Evolutionary conservation across 768 basidiomycete genomes (phyloP).

Genomic region (Boletus coccyginus): DNA sequence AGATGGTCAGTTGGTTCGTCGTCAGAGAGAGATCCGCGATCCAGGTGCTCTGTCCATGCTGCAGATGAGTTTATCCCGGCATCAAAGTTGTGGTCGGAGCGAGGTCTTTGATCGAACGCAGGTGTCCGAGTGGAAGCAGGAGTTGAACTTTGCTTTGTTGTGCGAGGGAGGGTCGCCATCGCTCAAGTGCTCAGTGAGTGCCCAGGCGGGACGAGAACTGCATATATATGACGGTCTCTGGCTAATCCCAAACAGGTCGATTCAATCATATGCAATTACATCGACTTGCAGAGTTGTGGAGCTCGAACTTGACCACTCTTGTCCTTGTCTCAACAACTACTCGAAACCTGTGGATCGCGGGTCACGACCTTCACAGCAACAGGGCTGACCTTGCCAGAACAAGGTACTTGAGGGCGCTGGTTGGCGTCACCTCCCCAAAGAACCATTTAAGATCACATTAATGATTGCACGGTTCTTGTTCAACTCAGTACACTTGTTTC

Average conservation of each 20-base stretch:
- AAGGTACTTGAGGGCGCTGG: not conserved
- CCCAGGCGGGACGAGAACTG: not conserved
- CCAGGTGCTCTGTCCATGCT: slow-evolving; percentile 71
- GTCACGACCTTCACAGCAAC: not conserved
- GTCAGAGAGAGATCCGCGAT: slow-evolving; percentile 48
- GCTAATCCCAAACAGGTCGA: slow-evolving; percentile 2
- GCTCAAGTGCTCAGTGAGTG: not conserved
- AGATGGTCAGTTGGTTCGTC: slow-evolving; percentile 42
- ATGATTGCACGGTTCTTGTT: not conserved
- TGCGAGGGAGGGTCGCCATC: slow-evolving; percentile 39
- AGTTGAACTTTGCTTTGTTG: slow-evolving; percentile 26
- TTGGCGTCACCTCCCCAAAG: not conserved
- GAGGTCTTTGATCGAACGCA: slow-evolving; percentile 27
- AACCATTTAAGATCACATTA: not conserved
- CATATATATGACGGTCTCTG: slow-evolving; percentile 4
- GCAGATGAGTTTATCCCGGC: slow-evolving; percentile 74
- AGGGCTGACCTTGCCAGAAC: slow-evolving; percentile 12
- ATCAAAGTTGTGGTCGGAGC: slow-evolving; percentile 52
- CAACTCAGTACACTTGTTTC: not conserved
- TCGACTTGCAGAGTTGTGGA: not conserved
- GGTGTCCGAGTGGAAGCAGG: slow-evolving; percentile 5
- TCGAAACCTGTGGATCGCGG: not conserved
- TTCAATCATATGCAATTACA: slow-evolving; percentile 1
- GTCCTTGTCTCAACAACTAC: not conserved
- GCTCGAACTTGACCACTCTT: not conserved